A percentile compares a stretch with the other conserved stretches of the same genome.
Evolutionary conservation across 192 early-diverging fungal species (phyloP).

Genomic region (Linnemannia schmuckeri): DNA sequence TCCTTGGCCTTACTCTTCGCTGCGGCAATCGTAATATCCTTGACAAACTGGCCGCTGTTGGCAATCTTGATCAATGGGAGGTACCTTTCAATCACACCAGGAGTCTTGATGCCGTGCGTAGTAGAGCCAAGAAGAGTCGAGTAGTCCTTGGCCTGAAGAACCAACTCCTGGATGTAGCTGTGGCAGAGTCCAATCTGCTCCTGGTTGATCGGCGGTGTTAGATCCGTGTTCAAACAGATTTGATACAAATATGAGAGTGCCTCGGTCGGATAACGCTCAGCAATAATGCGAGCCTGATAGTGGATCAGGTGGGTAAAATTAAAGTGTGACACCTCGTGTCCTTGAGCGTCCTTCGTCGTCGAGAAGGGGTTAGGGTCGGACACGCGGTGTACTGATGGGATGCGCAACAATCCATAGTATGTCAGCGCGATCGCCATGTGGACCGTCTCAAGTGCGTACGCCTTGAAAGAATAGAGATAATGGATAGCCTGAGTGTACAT

Average conservation of each 20-base stretch:
- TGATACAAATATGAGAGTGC: conserved; percentile 74
- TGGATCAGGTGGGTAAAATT: conserved; percentile 46
- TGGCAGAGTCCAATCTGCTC: conserved; percentile 68
- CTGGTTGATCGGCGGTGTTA: conserved; percentile 40
- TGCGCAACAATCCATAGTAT: conserved; percentile 82
- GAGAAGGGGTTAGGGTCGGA: conserved; percentile 52
- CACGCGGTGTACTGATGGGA: conserved; percentile 69
- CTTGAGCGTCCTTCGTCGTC: conserved; percentile 33
- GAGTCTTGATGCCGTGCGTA: conserved; percentile 60
- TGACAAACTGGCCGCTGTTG: conserved; percentile 71
- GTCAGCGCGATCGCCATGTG: conserved; percentile 91
- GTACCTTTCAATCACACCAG: conserved; percentile 79
- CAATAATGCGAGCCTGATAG: conserved; percentile 41
- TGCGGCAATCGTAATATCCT: conserved; percentile 72
- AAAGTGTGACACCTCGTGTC: conserved; percentile 57
- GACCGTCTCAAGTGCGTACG: conserved; percentile 84
- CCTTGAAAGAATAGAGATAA: conserved; percentile 74
- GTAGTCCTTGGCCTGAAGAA: conserved; percentile 74
- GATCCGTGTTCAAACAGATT: conserved; percentile 68
- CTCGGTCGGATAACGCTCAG: conserved; percentile 62
- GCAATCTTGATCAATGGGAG: conserved; percentile 71
- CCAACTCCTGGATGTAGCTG: conserved; percentile 68
- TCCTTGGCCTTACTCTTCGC: conserved; percentile 79
- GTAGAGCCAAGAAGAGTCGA: conserved; percentile 65
- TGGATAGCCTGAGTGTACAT: conserved; percentile 69